phyloP scores from a whole-genome alignment of 768 basidiomycete genomes.

The Aureoboletus auriporus region DNA sequence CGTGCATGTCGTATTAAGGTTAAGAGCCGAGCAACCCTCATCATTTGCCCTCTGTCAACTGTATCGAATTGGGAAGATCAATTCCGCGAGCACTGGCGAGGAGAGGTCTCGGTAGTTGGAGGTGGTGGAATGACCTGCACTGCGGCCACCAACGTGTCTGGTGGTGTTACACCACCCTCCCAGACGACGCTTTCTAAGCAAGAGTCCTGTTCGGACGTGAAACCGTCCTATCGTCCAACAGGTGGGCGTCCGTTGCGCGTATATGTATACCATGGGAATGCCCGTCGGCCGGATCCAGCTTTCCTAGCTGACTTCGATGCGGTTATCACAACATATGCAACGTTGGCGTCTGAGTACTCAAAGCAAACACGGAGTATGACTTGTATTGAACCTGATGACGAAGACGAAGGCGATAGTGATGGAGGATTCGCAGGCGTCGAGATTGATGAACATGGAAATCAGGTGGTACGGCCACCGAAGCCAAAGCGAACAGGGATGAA shows the following conservation, averaged over 20 bases:
- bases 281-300: conserved; percentile 78
- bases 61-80: conserved; percentile 99
- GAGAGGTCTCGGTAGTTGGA: conserved; percentile 78
- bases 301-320: conserved; percentile 93
- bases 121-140: conserved; percentile 51
- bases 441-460: conserved; percentile 64
- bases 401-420: conserved; percentile 64
- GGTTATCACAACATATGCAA: conserved; percentile 96
- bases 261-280: conserved; percentile 94
- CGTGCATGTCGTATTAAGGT: conserved; percentile 75
- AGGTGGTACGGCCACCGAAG: conserved; percentile 54
- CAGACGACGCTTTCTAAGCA: conserved; percentile 32
- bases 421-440: conserved; percentile 61
- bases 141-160: conserved; percentile 30
- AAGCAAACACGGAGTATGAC: conserved; percentile 73
- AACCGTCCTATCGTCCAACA: conserved; percentile 34
- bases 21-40: conserved; percentile 87
- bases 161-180: conserved; percentile 34
- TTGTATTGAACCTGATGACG: conserved; percentile 56
- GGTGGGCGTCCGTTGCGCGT: conserved; percentile 64
- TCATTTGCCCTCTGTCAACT: conserved; percentile 94
- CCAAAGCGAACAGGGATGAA: conserved; percentile 66
- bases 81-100: conserved; percentile 95
- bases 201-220: conserved; percentile 19
- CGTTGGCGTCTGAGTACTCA: conserved; percentile 91